These are phyloP conservation scores for Nepenthes alata DNA, from an alignment of 179 eudicot genomes.

Conservation along the genomic window DNA sequence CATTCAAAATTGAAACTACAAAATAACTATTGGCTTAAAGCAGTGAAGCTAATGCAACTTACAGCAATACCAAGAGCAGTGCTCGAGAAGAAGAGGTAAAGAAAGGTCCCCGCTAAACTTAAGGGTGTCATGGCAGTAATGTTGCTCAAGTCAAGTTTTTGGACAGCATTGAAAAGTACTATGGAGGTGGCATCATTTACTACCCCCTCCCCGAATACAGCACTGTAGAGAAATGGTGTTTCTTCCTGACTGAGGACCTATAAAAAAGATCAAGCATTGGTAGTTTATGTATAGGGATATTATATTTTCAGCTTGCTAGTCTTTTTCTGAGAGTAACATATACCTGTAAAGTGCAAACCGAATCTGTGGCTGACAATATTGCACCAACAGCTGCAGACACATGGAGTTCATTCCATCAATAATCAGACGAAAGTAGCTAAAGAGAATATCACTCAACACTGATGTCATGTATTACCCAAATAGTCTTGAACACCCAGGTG, in stretches of 20 bases:
- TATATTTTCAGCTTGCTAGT: neutral
- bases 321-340: neutral
- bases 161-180: conserved; percentile 68
- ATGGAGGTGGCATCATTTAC: conserved; percentile 81
- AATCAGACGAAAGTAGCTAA: neutral
- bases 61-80: conserved; percentile 65
- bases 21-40: no score
- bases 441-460: neutral
- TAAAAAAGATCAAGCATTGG: neutral
- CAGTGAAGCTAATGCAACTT: conserved; percentile 12
- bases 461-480: conserved; percentile 25
- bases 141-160: conserved; percentile 41
- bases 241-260: conserved; percentile 77
- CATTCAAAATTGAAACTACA: no score
- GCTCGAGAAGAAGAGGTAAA: conserved; percentile 66
- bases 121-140: conserved; percentile 40
- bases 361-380: conserved; percentile 13
- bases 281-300: neutral
- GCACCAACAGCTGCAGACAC: conserved; percentile 10
- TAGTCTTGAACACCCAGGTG: conserved; percentile 39
- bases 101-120: conserved; percentile 56
- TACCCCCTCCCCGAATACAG: conserved; percentile 78
- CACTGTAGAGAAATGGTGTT: conserved; percentile 70
- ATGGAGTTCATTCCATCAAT: neutral
- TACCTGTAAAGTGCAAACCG: conserved; percentile 15